phyloP scores from a whole-genome alignment of 768 basidiomycete genomes.

The Hygrocybe punicea region DNA sequence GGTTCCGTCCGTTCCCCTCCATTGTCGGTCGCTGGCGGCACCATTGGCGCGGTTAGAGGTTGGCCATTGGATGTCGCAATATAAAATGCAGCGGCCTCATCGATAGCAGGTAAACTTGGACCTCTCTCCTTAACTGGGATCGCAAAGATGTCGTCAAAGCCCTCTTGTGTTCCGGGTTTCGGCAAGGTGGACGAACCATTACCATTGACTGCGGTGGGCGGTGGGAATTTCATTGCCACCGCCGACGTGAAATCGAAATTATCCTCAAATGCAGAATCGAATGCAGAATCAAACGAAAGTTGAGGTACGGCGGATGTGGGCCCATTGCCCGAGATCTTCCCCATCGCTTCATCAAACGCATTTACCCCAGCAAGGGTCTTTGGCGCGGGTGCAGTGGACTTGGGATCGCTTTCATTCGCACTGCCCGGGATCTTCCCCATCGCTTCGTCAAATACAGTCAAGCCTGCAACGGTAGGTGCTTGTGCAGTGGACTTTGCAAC shows the following conservation, averaged over 20 bases:
- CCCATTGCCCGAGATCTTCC: constrained; percentile 44
- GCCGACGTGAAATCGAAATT: constrained; percentile 58
- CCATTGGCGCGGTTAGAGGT: not conserved
- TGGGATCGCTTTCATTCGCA: not conserved
- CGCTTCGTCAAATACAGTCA: not conserved
- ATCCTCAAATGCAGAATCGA: constrained; percentile 54
- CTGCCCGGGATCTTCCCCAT: not conserved
- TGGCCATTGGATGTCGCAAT: not conserved
- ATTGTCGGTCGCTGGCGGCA: no score
- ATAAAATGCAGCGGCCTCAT: not conserved
- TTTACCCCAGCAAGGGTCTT: constrained; percentile 47
- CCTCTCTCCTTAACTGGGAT: not conserved
- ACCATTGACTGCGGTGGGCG: constrained; percentile 24
- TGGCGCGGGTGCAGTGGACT: not conserved
- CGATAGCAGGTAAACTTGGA: not conserved
- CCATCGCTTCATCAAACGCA: constrained; percentile 75
- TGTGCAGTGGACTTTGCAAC: no score
- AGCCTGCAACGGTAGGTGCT: no score
- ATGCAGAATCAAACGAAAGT: constrained; percentile 63
- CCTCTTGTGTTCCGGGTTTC: constrained; percentile 12
- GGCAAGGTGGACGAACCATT: not conserved
- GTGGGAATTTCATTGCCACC: constrained; percentile 32
- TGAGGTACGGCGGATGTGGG: constrained; percentile 33
- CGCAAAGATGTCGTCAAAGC: constrained; percentile 36
- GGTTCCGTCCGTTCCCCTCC: no score